A percentile compares a stretch with the other conserved stretches of the same genome.
These are phyloP conservation scores for Cenchrus americanus DNA, from an alignment of 176 grass and related monocot species.

Conservation along the genomic window DNA sequence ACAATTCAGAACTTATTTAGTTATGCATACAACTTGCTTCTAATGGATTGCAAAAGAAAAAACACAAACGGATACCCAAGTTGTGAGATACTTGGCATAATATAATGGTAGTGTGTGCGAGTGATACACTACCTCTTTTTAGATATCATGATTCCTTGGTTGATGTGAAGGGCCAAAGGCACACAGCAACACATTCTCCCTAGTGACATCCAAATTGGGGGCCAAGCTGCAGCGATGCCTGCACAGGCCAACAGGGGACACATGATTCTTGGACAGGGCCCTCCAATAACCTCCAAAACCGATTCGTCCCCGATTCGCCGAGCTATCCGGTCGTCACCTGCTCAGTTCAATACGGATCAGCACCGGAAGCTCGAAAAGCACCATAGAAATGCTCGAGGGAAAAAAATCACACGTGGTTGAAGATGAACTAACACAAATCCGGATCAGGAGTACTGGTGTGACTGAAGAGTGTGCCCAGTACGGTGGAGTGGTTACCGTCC, in stretches of 20 bases:
- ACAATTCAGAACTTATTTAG: background rate
- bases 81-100: slow-evolving; percentile 21
- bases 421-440: background rate
- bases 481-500: background rate
- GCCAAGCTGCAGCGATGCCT: slow-evolving; percentile 38
- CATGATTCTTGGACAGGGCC: background rate
- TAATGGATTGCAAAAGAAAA: background rate
- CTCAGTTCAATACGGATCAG: slow-evolving; percentile 34
- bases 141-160: slow-evolving; percentile 38
- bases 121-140: slow-evolving; percentile 41
- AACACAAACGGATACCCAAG: background rate
- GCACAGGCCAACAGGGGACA: background rate
- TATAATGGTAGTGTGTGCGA: background rate
- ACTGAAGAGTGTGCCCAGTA: background rate
- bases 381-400: background rate
- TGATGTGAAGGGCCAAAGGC: slow-evolving; percentile 30
- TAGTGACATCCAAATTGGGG: slow-evolving; percentile 35
- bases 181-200: slow-evolving; percentile 36
- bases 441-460: background rate
- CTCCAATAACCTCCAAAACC: background rate
- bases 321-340: background rate
- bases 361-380: background rate
- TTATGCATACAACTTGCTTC: background rate
- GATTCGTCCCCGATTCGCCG: slow-evolving; percentile 11
- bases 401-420: background rate